These are phyloP conservation scores for Citrus inodora DNA, from an alignment of 345 rosid species.

Conservation along the genomic window DNA sequence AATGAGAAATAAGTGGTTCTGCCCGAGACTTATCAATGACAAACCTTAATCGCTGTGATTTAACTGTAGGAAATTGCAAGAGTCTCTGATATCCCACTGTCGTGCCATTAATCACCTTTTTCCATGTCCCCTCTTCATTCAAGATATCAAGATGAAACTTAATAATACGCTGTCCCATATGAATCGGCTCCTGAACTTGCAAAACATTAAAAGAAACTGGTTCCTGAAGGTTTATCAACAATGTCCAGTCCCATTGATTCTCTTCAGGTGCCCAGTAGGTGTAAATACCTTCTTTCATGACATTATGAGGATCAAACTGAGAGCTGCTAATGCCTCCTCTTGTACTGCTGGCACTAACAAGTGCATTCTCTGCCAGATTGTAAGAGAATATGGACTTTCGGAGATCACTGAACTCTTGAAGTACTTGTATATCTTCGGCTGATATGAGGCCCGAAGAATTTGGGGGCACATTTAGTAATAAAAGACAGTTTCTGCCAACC, in stretches of 20 bases:
- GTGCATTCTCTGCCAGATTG: constrained; percentile 49
- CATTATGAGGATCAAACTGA: constrained; percentile 43
- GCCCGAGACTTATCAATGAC: constrained; percentile 60
- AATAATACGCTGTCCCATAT: constrained; percentile 76
- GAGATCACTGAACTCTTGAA: constrained; percentile 54
- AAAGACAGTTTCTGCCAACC: constrained; percentile 69
- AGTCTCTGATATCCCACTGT: constrained; percentile 78
- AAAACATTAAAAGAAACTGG: constrained; percentile 63
- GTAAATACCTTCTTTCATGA: constrained; percentile 53
- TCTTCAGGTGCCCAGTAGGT: constrained; percentile 87
- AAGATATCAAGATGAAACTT: constrained; percentile 53
- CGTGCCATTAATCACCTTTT: constrained; percentile 49
- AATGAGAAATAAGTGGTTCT: constrained; percentile 69
- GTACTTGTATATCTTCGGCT: constrained; percentile 61
- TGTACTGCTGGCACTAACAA: constrained; percentile 49
- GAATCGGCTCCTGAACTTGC: constrained; percentile 77
- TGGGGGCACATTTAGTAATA: constrained; percentile 83
- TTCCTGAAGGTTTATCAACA: constrained; percentile 47
- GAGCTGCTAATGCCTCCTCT: constrained; percentile 37
- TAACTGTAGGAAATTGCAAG: constrained; percentile 45
- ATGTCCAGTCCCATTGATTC: constrained; percentile 44
- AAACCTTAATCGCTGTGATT: constrained; percentile 50
- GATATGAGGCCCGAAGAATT: constrained; percentile 85
- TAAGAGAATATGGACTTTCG: constrained; percentile 53
- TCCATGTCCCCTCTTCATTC: constrained; percentile 46